Conservation (phyloP, 2,329 filamentous ascomycete species). For the Talaromyces sp. region DNA sequence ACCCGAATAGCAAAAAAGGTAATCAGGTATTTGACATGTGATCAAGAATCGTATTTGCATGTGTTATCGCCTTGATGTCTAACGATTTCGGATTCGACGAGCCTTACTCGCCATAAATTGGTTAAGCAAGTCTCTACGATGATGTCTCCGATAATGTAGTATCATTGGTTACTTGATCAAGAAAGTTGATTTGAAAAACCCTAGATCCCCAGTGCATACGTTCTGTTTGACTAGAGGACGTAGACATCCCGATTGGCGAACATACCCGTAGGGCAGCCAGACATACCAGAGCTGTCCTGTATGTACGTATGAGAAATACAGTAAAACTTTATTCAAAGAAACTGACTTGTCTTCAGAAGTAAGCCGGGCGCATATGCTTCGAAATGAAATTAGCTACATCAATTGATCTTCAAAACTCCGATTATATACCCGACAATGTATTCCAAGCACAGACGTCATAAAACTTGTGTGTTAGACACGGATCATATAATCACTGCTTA, state of each 20-base stretch:
- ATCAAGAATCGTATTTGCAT: neutral
- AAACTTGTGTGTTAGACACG: neutral
- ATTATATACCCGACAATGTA: neutral
- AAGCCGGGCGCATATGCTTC: slow-evolving; percentile 1
- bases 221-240: neutral
- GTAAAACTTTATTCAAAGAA: neutral
- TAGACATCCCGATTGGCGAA: slow-evolving; percentile 6
- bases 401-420: neutral
- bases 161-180: neutral
- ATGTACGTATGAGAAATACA: neutral
- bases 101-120: neutral
- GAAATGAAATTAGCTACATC: slow-evolving; percentile 4
- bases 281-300: neutral
- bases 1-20: neutral
- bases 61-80: neutral
- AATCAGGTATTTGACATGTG: neutral
- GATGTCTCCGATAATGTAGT: neutral
- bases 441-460: neutral
- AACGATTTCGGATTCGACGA: neutral
- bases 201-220: neutral
- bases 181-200: slow-evolving; percentile 1
- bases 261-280: neutral
- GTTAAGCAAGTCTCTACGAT: neutral
- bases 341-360: neutral
- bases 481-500: neutral